Conservation (phyloP, 352 stramenopile genomes). For the Pythium plurisporium region DNA sequence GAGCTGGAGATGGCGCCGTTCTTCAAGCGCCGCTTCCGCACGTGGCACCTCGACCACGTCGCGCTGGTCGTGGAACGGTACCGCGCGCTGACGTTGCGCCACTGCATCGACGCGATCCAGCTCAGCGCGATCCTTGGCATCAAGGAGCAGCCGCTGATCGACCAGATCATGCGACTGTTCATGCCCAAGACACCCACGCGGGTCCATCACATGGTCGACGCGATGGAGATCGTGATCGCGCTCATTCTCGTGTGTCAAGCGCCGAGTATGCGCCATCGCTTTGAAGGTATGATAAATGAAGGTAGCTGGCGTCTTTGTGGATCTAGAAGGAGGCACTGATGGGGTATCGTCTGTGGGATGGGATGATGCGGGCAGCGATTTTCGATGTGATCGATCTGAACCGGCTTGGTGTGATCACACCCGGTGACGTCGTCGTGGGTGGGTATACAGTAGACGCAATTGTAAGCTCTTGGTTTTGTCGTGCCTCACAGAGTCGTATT, state of each 20-base stretch:
- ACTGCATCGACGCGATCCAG: slow-evolving; percentile 57
- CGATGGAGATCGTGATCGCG: slow-evolving; percentile 62
- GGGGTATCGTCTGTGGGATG: too few species aligned
- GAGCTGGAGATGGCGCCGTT: slow-evolving; percentile 46
- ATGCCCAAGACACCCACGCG: slow-evolving; percentile 47
- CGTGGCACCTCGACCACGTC: slow-evolving; percentile 57
- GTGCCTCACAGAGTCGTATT: neutral
- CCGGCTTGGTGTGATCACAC: slow-evolving; percentile 27
- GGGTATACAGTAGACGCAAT: neutral
- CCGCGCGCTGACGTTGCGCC: slow-evolving; percentile 45
- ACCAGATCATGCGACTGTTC: slow-evolving; percentile 48
- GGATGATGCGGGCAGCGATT: too few species aligned
- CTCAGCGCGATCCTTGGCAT: slow-evolving; percentile 46
- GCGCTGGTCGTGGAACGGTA: slow-evolving; percentile 48
- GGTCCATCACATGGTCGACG: slow-evolving; percentile 64
- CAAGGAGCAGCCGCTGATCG: slow-evolving; percentile 40
- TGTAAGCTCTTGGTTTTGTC: too few species aligned
- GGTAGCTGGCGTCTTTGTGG: neutral
- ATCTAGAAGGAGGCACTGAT: too few species aligned
- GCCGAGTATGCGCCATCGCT: slow-evolving; percentile 47
- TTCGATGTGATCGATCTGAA: slow-evolving; percentile 57
- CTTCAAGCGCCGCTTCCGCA: slow-evolving; percentile 46
- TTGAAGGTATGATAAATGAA: slow-evolving; percentile 33
- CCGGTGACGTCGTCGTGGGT: slow-evolving; percentile 47
- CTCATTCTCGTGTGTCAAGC: slow-evolving; percentile 62